These are phyloP conservation scores for Fraxinus greggii DNA, from an alignment of 305 asterid genomes.

Conservation along the genomic window DNA sequence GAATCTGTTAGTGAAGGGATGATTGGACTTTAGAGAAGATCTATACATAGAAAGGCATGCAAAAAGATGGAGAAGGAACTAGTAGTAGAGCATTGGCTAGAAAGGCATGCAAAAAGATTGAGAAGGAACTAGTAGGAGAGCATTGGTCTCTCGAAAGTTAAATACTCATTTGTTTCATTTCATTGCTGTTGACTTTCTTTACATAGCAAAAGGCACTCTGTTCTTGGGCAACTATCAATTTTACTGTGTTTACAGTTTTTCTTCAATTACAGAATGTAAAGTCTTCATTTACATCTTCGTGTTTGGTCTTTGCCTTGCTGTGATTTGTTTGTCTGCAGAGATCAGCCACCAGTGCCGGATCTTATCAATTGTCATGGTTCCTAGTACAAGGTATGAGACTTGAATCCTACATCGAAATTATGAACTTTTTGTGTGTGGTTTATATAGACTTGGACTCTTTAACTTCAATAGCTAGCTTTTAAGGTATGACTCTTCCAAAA, in stretches of 20 bases:
- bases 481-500: no score
- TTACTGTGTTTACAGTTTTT: background rate
- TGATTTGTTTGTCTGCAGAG: background rate
- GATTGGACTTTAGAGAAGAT: no score
- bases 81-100: background rate
- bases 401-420: no score
- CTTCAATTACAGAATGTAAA: background rate
- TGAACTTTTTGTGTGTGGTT: no score
- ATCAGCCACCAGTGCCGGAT: no score
- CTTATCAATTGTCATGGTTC: no score
- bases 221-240: background rate
- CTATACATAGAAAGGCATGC: background rate
- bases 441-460: no score
- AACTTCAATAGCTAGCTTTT: no score
- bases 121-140: background rate
- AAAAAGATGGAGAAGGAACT: background rate
- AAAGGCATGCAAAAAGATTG: background rate
- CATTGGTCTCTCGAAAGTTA: background rate
- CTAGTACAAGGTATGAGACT: no score
- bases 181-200: background rate
- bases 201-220: background rate
- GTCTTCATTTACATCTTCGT: background rate
- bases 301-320: background rate
- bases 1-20: no score
- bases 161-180: background rate